Evolutionary conservation across 306 rosid species (phyloP), one percentile per base, ranked within the genome.

Genomic region (Myrica gale): DNA sequence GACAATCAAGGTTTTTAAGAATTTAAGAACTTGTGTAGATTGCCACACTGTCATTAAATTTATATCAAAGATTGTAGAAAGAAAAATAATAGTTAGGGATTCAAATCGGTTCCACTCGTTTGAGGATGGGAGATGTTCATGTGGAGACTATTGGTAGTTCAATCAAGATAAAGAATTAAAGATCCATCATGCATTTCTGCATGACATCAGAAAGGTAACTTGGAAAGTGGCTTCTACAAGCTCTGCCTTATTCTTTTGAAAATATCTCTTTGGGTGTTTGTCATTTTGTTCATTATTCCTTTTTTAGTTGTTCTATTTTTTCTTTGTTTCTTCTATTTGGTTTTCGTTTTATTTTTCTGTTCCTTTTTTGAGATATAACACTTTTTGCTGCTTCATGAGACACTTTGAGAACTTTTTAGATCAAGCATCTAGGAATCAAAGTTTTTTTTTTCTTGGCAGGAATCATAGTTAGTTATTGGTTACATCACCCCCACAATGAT

Each of bases 91-190:
- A 9, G 80, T 89, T 54, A 79, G 90, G 85, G 90, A 89, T 79
- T 91, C 92, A 70, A 89, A 85, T 84, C 80, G 93, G 62, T 89
- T 91, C 80, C 93, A 91, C 79, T 89, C 85, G 83, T 91, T 89
- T 83, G 86, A 85, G 80, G 71, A 62, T 67, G 90, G 87, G 65
- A 82, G 70, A 1, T 89, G 89, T 85, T 87, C 90, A 21, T 89
- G 92, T 78, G 72, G 73, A 39, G 90, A 87, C 69, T 89, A 84
- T 72, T 89, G 89, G 92, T 87, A 78, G 82, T 63, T 41, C 65
- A 9, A 39, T 44, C 15, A 53, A 42, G 69, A 12, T 5, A 48
- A 23, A n/a, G n/a, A n/a, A n/a, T n/a, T n/a, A n/a, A n/a, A 42
- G 16, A 32, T 62, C 66, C 19, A 16, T 57, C 44, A 45, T 32